Percentiles rank a stretch among this genome's conserved stretches.
Conservation (phyloP, 306 rosid species). For the Senna tora region DNA sequence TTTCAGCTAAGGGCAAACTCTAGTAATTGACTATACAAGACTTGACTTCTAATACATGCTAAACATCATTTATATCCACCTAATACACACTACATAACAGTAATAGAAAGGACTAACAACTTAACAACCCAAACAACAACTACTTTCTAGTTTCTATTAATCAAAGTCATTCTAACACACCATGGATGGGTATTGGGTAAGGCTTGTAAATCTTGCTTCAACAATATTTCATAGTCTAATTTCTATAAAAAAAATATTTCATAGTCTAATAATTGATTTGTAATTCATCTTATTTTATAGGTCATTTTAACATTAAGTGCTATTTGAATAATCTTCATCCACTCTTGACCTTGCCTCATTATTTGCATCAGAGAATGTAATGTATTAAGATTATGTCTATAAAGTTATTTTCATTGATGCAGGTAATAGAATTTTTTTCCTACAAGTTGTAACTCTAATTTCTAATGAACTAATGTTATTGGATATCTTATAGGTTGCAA, state of each 20-base stretch:
- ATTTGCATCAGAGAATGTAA: conserved; percentile 49
- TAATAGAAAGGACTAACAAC: no score
- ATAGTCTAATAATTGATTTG: neutral
- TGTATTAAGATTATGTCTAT: conserved; percentile 12
- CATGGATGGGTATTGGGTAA: no score
- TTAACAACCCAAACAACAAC: no score
- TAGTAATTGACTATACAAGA: no score
- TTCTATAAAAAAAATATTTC: no score
- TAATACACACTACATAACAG: no score
- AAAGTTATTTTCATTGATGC: neutral
- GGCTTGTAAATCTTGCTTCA: neutral
- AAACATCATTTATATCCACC: no score
- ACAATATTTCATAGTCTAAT: no score
- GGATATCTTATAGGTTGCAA: conserved; percentile 58
- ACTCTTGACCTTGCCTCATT: conserved; percentile 48
- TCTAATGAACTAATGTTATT: conserved; percentile 21
- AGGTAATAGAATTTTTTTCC: neutral
- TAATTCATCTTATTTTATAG: conserved; percentile 13
- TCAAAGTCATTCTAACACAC: no score
- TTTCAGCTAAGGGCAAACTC: no score
- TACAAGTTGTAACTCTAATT: neutral
- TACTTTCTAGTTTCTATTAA: no score
- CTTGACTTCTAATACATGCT: no score
- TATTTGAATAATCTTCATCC: conserved; percentile 47
- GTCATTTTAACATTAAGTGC: conserved; percentile 43